These are phyloP conservation scores for Chlorella sp. DNA, from an alignment of 139 green algal genomes.

Conservation along the genomic window DNA sequence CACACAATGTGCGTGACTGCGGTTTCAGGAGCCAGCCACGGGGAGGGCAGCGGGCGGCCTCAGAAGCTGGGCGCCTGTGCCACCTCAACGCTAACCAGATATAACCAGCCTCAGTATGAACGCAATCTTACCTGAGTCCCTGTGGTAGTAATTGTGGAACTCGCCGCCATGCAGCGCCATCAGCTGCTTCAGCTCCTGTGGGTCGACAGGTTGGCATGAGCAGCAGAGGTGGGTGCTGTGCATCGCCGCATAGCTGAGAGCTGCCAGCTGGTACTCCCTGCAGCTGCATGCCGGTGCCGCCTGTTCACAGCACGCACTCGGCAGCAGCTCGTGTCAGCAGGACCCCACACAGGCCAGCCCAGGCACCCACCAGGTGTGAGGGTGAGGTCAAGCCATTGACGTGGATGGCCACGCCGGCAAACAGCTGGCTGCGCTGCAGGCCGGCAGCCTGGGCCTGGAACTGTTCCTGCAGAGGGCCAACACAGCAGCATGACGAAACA, in stretches of 20 bases:
- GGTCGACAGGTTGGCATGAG: no score
- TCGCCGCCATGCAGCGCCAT: slow-evolving; percentile 91
- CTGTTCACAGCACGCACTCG: no score
- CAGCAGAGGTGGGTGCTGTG: no score
- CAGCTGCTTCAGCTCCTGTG: slow-evolving; percentile 89
- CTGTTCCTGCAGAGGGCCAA: slow-evolving; percentile 57
- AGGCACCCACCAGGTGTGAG: slow-evolving; percentile 53
- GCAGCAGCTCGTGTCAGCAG: no score
- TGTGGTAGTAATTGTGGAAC: slow-evolving; percentile 86
- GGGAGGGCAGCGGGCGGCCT: not conserved
- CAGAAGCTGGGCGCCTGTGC: not conserved
- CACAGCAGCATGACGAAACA: no score
- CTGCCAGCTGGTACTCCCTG: no score
- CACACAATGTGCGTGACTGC: slow-evolving; percentile 95
- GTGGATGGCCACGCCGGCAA: slow-evolving; percentile 82
- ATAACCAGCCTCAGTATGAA: not conserved
- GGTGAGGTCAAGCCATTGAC: slow-evolving; percentile 90
- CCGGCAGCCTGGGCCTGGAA: slow-evolving; percentile 47
- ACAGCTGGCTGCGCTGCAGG: slow-evolving; percentile 62
- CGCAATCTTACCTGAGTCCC: not conserved
- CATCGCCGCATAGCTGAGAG: no score
- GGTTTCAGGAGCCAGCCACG: not conserved
- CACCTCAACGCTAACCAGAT: not conserved
- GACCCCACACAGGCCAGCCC: no score
- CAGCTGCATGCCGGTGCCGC: no score